Evolutionary conservation across 1,284 basidiomycete genomes (phyloP), one percentile per base, ranked within the genome.

Genomic region (Cryptococcus hybrid): DNA sequence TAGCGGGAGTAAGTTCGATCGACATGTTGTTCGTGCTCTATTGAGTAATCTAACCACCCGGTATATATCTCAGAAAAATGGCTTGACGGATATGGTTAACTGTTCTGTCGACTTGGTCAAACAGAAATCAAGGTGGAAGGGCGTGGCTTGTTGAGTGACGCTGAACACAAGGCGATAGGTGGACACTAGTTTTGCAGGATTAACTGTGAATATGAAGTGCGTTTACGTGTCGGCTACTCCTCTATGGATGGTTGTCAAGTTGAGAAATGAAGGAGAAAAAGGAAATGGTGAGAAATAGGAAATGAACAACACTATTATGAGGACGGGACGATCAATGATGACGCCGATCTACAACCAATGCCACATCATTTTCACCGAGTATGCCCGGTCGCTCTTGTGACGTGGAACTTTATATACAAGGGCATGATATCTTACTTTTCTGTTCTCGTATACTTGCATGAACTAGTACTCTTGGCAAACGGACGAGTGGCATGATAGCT

Each of bases 1-100:
- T 70, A 48, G 78, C 73, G 35, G 83, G 83, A 54, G 73, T 76
- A 54, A 84, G 77, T 47, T 76, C 74, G 64, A 81, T 80, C 15
- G 79, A 79, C 80, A 80, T 80, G 12, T 15, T 64, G 43, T n/a
- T 6, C 36, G 24, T 24, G 24, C 24, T 24, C 24, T 18, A 15
- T 42, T 47, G 13, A 11, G 9, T 9, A n/a, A n/a, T n/a, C n/a
- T 42, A 9, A n/a, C 40, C 11, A 42, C n/a, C 40, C 9, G 40
- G n/a, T 42, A 42, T n/a, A 42, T 9, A 11, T n/a, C n/a, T 42
- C n/a, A 11, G 11, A 11, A 42, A n/a, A 11, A 42, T 11, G 40
- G n/a, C n/a, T 42, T 42, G 11, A n/a, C 40, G 40, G 24, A 24
- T 24, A 24, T 24, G 24, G 24, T 24, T 24, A 24, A 24, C 24